Percentiles rank a stretch among this genome's conserved stretches.
Conservation (phyloP, 2,329 filamentous ascomycete species). For the Epicoccum sorghinum region DNA sequence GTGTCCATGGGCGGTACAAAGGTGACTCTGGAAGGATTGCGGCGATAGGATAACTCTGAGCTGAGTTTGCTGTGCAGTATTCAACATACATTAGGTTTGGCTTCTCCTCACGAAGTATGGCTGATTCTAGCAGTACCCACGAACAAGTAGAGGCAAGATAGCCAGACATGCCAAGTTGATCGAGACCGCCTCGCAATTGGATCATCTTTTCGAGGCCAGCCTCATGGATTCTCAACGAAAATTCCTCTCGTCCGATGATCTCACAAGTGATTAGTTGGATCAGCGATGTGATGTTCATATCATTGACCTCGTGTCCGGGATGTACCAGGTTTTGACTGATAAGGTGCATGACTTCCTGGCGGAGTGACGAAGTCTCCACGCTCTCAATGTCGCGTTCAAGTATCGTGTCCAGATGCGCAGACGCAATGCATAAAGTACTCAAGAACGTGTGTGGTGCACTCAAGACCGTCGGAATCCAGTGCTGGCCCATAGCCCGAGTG, state of each 20-base stretch:
- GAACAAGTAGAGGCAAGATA: conserved; percentile 40
- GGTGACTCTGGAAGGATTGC: conserved; percentile 45
- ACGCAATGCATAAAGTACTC: conserved; percentile 45
- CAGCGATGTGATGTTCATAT: conserved; percentile 45
- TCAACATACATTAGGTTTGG: conserved; percentile 37
- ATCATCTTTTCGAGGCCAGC: conserved; percentile 41
- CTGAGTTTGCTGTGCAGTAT: conserved; percentile 25
- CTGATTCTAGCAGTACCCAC: conserved; percentile 41
- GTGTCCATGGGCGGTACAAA: conserved; percentile 38
- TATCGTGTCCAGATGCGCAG: conserved; percentile 42
- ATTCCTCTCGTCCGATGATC: conserved; percentile 37
- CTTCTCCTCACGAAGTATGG: conserved; percentile 38
- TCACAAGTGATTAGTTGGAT: conserved; percentile 45
- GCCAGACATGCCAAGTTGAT: conserved; percentile 38
- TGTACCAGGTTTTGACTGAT: conserved; percentile 36
- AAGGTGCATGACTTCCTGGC: conserved; percentile 44
- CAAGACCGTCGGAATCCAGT: conserved; percentile 46
- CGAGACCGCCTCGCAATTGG: conserved; percentile 41
- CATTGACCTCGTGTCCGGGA: conserved; percentile 29
- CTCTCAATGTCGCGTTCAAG: conserved; percentile 32
- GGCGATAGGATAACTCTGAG: conserved; percentile 19
- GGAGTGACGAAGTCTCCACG: conserved; percentile 37
- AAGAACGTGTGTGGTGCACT: conserved; percentile 44
- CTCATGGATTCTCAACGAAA: conserved; percentile 33
- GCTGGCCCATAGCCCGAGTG: conserved; percentile 37